Evolutionary conservation across 1,284 basidiomycete species (phyloP), one percentile per base, ranked within the genome.

Genomic region (Puccinia polysora): DNA sequence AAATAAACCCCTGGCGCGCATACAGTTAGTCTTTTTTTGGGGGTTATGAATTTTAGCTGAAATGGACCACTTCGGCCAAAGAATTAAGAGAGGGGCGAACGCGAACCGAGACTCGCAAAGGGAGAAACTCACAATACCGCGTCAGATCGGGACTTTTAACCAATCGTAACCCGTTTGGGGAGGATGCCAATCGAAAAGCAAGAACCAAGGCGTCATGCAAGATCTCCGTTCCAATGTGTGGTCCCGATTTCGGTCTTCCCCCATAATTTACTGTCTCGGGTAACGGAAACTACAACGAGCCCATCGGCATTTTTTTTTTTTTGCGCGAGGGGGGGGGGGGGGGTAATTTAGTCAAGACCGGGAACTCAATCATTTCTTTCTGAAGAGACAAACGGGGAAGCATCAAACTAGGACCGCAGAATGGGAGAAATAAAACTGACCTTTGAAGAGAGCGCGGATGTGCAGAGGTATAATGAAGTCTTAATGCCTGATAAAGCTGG

Each of bases 401-500:
- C 15, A 1, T 49, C 2, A 30, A 32, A 28, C 7, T 30, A 15
- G n/a, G 12, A 7, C 8, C 7, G 12, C 25, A 23, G 38, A 40
- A 49, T 30, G 7, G 10, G 2, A 8, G 36, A 2, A 25, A n/a
- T n/a, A n/a, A n/a, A n/a, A n/a, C 4, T 56, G 53, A 67, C 64
- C 52, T 56, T 67, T 4, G 64, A 67, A 28, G 53, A 52, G 28
- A 67, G 50, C 23, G 64, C 45, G 8, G 64, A 67, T 43, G 64
- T 67, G 43, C 64, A 67, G 7, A 67, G 52, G 38, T 67, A 56
- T 18, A 67, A 55, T 4, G 64, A 67, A n/a, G 60, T 63, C 28
- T 47, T 63, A 25, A 63, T 63, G 0, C 45, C 28, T 4, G 60
- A 49, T 14, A 63, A 25, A 14, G n/a, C 14, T 49, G 40, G 43